These are phyloP conservation scores for Rhodotorula glutinis DNA, from an alignment of 1,284 basidiomycete genomes.

Conservation along the genomic window DNA sequence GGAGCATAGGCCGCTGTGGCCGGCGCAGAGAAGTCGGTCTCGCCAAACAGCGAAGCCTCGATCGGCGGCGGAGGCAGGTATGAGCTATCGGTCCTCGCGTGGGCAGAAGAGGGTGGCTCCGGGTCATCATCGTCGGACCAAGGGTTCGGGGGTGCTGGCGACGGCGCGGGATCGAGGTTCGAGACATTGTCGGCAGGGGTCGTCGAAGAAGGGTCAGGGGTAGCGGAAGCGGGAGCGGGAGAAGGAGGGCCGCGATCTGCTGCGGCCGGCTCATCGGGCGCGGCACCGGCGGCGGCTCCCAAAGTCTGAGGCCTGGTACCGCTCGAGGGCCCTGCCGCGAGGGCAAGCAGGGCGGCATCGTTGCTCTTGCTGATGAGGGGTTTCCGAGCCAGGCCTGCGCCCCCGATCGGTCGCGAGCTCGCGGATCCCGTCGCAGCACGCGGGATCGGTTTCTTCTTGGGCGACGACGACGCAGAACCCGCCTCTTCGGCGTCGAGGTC, in stretches of 20 bases:
- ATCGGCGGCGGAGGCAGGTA: not conserved
- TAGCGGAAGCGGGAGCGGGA: too few relatives aligned
- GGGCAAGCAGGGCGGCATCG: conserved; percentile 4
- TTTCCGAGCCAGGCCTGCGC: not conserved
- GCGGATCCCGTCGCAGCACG: not conserved
- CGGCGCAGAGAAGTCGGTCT: not conserved
- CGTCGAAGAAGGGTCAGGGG: too few relatives aligned
- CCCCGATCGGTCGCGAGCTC: not conserved
- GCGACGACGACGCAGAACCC: not conserved
- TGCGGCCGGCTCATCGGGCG: too few relatives aligned
- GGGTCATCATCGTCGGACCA: too few relatives aligned
- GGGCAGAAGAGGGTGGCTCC: too few relatives aligned
- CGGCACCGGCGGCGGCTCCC: not conserved
- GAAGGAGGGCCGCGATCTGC: too few relatives aligned
- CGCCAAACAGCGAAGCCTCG: not conserved
- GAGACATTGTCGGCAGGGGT: too few relatives aligned
- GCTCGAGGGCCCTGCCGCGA: not conserved
- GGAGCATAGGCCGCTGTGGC: not conserved
- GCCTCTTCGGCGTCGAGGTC: conserved; percentile 27
- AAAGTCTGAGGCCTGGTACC: not conserved
- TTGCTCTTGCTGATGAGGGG: not conserved
- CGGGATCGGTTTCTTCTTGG: conserved; percentile 14
- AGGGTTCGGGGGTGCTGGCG: not conserved
- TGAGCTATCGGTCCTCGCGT: not conserved
- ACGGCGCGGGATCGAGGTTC: conserved; percentile 1